Evolutionary conservation across 306 rosid species (phyloP).

Genomic region (Fragaria vesca): DNA sequence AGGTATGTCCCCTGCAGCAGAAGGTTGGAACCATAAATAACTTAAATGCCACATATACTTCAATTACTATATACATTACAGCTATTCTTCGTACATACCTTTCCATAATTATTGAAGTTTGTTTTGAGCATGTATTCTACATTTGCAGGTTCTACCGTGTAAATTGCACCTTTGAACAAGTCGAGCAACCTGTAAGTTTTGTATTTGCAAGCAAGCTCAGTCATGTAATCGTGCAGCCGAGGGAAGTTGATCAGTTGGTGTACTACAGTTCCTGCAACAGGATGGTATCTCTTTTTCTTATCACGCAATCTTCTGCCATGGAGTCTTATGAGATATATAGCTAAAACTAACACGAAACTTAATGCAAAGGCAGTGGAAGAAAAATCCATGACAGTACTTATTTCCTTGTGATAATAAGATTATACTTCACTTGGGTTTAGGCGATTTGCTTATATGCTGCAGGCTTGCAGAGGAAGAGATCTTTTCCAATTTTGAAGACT

Average conservation of each 20-base stretch:
- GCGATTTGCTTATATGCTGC: too few relatives aligned
- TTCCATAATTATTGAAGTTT: conserved; percentile 29
- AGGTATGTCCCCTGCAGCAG: conserved; percentile 17
- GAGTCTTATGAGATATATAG: background rate
- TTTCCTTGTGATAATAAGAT: too few relatives aligned
- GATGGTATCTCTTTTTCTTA: conserved; percentile 17
- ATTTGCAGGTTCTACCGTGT: conserved; percentile 28
- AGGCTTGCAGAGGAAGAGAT: too few relatives aligned
- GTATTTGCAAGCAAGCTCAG: conserved; percentile 21
- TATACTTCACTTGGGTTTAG: too few relatives aligned
- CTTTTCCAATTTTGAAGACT: too few relatives aligned
- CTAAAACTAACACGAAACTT: background rate
- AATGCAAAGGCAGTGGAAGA: background rate
- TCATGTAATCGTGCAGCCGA: conserved; percentile 20
- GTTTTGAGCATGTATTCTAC: conserved; percentile 32
- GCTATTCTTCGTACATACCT: background rate
- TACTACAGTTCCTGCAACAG: conserved; percentile 20
- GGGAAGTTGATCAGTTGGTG: conserved; percentile 21
- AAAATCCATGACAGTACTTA: background rate
- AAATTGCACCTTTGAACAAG: conserved; percentile 16
- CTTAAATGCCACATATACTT: background rate
- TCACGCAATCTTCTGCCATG: background rate
- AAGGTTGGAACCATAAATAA: background rate
- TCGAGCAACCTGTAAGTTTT: conserved; percentile 15
- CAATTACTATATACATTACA: too few relatives aligned